phyloP scores from a whole-genome alignment of 2,329 filamentous ascomycete genomes.

The Fusarium verrucosum region DNA sequence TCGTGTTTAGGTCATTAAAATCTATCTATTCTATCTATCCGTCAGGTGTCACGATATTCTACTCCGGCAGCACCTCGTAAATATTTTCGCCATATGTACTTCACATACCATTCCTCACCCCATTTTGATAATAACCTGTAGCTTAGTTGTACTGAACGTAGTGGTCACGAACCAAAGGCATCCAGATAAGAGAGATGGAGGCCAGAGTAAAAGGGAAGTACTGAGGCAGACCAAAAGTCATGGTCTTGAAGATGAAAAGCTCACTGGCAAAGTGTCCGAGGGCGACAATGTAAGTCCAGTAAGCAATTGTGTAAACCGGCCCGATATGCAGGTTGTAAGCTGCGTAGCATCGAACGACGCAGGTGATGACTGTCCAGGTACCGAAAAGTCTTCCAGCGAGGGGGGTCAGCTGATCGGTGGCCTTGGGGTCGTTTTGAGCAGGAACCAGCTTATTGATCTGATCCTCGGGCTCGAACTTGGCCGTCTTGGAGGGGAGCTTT shows the following conservation, averaged over 20 bases:
- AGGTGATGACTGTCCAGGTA: constrained; percentile 85
- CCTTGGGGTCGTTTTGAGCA: constrained; percentile 57
- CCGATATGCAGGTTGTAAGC: constrained; percentile 81
- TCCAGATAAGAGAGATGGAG: constrained; percentile 65
- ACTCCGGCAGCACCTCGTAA: background rate
- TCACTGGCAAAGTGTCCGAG: constrained; percentile 82
- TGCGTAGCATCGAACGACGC: constrained; percentile 81
- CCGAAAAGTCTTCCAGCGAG: constrained; percentile 84
- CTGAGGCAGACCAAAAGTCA: constrained; percentile 68
- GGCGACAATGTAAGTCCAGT: constrained; percentile 85
- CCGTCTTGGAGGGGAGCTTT: constrained; percentile 53
- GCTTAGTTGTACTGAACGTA: constrained; percentile 65
- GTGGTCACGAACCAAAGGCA: constrained; percentile 71
- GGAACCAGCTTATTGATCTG: constrained; percentile 62
- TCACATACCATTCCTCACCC: background rate
- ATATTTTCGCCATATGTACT: background rate
- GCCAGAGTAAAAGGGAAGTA: constrained; percentile 65
- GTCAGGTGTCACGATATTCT: background rate
- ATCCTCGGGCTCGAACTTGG: constrained; percentile 61
- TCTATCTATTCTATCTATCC: constrained; percentile 26
- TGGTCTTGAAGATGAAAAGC: constrained; percentile 80
- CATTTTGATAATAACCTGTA: background rate
- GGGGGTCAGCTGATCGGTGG: constrained; percentile 72
- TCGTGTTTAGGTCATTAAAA: background rate
- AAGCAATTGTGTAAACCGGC: constrained; percentile 78